Evolutionary conservation across 768 basidiomycete species (phyloP).

Genomic region (Russula sp.): DNA sequence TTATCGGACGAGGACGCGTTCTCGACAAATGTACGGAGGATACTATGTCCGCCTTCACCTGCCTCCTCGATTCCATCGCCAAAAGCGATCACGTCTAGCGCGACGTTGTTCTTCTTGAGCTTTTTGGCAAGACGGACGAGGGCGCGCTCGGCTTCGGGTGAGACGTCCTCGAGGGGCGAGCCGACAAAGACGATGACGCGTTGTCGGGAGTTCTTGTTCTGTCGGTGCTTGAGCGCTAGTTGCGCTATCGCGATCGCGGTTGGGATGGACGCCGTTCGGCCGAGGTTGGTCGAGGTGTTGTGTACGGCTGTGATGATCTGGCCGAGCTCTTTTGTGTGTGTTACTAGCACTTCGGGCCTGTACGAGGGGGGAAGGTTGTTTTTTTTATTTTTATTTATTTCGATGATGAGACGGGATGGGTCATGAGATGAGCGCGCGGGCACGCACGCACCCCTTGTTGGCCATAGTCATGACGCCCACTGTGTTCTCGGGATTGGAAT

Average conservation of each 20-base stretch:
- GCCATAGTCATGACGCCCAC: constrained; percentile 99
- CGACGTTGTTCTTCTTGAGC: constrained; percentile 98
- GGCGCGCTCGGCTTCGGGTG: constrained; percentile 63
- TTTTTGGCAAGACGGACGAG: constrained; percentile 93
- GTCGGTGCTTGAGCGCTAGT: constrained; percentile 93
- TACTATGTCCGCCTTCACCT: constrained; percentile 54
- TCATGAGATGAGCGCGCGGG: constrained; percentile 32
- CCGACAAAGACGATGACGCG: constrained; percentile 93
- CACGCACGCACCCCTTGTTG: constrained; percentile 90
- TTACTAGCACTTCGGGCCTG: constrained; percentile 94
- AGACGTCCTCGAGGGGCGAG: constrained; percentile 73
- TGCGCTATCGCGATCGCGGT: constrained; percentile 93
- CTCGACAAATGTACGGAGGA: constrained; percentile 81
- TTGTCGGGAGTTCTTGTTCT: constrained; percentile 97
- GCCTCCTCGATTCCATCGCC: constrained; percentile 82
- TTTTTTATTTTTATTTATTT: no score
- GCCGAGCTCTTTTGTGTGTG: constrained; percentile 92
- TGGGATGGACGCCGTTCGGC: constrained; percentile 79
- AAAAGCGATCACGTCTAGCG: constrained; percentile 86
- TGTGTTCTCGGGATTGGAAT: constrained; percentile 95
- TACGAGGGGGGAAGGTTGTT: no score
- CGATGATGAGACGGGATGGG: not conserved
- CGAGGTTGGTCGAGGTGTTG: constrained; percentile 63
- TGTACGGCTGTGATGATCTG: constrained; percentile 84
- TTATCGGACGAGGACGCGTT: constrained; percentile 79